Conservation (phyloP, 345 rosid species). For the Citrus unshiu region DNA sequence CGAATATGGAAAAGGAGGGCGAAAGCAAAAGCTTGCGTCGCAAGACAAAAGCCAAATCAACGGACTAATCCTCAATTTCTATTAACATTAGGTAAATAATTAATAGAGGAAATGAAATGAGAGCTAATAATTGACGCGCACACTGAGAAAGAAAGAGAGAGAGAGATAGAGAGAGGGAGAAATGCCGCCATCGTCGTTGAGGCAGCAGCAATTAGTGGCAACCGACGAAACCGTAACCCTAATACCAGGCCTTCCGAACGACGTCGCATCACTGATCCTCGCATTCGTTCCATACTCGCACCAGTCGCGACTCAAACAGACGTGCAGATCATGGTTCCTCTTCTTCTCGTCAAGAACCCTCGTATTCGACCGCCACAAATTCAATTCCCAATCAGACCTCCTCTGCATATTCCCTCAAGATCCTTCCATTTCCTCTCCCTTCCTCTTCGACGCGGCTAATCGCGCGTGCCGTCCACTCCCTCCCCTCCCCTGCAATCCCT, state of each 20-base stretch:
- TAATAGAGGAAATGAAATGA: not conserved
- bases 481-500: conserved; percentile 73
- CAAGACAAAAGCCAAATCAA: not conserved
- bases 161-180: not conserved
- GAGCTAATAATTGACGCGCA: not conserved
- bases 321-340: conserved; percentile 64
- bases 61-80: not conserved
- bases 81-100: not conserved
- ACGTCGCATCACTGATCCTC: conserved; percentile 51
- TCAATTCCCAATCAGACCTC: conserved; percentile 46
- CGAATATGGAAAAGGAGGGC: not conserved
- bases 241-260: conserved; percentile 77
- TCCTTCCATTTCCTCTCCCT: conserved; percentile 74
- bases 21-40: not conserved
- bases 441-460: conserved; percentile 67
- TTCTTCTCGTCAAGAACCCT: conserved; percentile 75
- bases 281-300: conserved; percentile 70
- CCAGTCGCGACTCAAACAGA: conserved; percentile 67
- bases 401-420: conserved; percentile 84
- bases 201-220: conserved; percentile 1
- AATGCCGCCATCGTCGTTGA: conserved; percentile 20
- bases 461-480: conserved; percentile 78
- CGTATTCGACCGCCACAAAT: conserved; percentile 49
- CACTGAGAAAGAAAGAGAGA: not conserved
- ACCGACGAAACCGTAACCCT: conserved; percentile 38